phyloP scores from a whole-genome alignment of 352 stramenopile genomes.

The Pythium graminicola region DNA sequence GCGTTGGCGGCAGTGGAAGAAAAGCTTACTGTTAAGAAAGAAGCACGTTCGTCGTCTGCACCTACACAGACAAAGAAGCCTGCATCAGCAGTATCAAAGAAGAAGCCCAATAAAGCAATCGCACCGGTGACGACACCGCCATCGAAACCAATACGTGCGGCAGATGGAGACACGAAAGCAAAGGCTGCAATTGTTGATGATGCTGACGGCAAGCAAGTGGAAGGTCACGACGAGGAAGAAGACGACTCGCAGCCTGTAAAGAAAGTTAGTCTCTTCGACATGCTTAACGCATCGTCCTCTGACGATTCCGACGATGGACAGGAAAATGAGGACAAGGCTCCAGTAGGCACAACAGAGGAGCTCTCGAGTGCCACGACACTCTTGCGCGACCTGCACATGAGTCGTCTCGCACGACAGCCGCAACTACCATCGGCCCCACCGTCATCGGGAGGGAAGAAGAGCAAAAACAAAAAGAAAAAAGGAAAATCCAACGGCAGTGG shows the following conservation, averaged over 20 bases:
- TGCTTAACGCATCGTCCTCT: constrained; percentile 19
- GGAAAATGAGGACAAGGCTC: constrained; percentile 6
- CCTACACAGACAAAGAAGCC: too few relatives aligned
- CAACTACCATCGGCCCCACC: constrained; percentile 17
- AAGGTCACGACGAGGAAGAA: constrained; percentile 19
- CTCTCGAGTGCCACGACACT: constrained; percentile 31
- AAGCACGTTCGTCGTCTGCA: too few relatives aligned
- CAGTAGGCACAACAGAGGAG: background rate
- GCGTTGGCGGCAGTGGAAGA: background rate
- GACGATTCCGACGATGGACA: constrained; percentile 15
- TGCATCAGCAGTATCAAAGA: too few relatives aligned
- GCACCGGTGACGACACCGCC: background rate
- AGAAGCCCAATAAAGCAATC: constrained; percentile 8
- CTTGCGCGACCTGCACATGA: constrained; percentile 59
- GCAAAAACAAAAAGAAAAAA: constrained; percentile 33
- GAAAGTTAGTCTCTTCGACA: constrained; percentile 33
- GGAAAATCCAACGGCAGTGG: constrained; percentile 1
- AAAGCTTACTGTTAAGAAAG: too few relatives aligned
- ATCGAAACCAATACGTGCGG: background rate
- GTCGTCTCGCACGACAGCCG: constrained; percentile 43
- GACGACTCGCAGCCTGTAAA: constrained; percentile 6
- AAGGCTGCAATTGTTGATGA: background rate
- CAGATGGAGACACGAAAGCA: background rate
- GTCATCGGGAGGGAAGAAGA: constrained; percentile 25
- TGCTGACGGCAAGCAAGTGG: constrained; percentile 16